Evolutionary conservation across 805 yeast genomes (phyloP).

Genomic region (Candida maris): DNA sequence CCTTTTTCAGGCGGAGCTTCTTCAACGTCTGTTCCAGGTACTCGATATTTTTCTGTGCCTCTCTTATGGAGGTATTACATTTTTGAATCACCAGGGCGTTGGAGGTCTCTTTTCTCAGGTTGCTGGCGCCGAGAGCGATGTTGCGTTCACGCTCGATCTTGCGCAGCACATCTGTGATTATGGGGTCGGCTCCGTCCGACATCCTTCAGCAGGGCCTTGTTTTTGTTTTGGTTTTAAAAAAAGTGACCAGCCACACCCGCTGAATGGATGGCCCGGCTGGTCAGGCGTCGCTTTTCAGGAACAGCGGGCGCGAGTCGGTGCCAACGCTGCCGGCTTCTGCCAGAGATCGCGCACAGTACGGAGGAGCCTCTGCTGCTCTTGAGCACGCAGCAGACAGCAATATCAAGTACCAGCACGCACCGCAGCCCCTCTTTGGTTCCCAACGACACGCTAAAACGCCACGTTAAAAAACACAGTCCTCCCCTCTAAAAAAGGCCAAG

Average conservation of each 20-base stretch:
- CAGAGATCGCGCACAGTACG: no score
- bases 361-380: no score
- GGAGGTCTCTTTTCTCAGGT: slow-evolving; percentile 70
- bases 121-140: slow-evolving; percentile 82
- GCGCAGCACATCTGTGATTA: slow-evolving; percentile 64
- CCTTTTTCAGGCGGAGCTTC: slow-evolving; percentile 46
- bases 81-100: slow-evolving; percentile 83
- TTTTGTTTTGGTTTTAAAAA: no score
- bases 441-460: slow-evolving; percentile 1
- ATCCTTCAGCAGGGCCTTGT: no score
- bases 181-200: slow-evolving; percentile 31
- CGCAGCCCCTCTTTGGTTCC: background rate
- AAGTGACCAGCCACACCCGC: no score
- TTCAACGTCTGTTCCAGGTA: slow-evolving; percentile 76
- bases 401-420: no score
- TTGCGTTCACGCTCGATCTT: slow-evolving; percentile 88
- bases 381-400: no score
- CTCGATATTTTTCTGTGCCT: slow-evolving; percentile 86
- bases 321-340: no score
- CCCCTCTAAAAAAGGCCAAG: no score
- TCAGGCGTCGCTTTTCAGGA: no score
- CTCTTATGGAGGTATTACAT: slow-evolving; percentile 86
- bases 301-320: no score
- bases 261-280: no score
- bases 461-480: background rate